A percentile compares a stretch with the other conserved stretches of the same genome.
phyloP scores from a whole-genome alignment of 75 land plant genomes.

The Ceratopteris richardii region DNA sequence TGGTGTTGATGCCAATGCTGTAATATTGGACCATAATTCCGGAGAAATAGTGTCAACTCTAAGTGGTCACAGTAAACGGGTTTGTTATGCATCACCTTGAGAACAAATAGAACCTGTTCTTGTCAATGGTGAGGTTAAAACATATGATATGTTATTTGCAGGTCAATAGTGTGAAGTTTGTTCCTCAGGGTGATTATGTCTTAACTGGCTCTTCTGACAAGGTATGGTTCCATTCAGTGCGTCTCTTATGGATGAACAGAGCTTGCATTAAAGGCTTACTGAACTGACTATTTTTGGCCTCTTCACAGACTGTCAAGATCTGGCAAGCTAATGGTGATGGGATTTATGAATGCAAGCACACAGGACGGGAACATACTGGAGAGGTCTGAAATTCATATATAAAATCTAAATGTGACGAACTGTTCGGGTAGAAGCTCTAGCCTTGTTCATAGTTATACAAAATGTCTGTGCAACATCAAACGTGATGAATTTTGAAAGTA shows the following conservation, averaged over 20 bases:
- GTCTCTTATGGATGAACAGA: not conserved
- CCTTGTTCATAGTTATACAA: no score
- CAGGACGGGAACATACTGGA: constrained; percentile 74
- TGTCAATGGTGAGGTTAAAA: no score
- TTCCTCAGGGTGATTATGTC: constrained; percentile 46
- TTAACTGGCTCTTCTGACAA: constrained; percentile 91
- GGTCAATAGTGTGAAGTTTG: constrained; percentile 97
- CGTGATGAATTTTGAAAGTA: no score
- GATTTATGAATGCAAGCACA: constrained; percentile 55
- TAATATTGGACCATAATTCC: constrained; percentile 66
- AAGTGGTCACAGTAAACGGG: constrained; percentile 93
- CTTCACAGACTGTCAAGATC: constrained; percentile 72
- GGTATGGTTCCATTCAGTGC: constrained; percentile 32
- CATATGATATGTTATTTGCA: constrained; percentile 30
- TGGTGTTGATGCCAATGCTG: constrained; percentile 83
- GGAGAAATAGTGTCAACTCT: constrained; percentile 78
- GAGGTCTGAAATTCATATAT: no score
- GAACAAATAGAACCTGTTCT: no score
- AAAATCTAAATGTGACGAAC: no score
- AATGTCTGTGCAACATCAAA: no score
- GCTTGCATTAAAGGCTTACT: not conserved
- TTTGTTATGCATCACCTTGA: constrained; percentile 15
- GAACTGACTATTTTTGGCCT: not conserved
- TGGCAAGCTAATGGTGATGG: constrained; percentile 94
- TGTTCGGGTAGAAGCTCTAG: no score